Evolutionary conservation across 805 yeast genomes (phyloP).

Genomic region (Kodamaea restingae): DNA sequence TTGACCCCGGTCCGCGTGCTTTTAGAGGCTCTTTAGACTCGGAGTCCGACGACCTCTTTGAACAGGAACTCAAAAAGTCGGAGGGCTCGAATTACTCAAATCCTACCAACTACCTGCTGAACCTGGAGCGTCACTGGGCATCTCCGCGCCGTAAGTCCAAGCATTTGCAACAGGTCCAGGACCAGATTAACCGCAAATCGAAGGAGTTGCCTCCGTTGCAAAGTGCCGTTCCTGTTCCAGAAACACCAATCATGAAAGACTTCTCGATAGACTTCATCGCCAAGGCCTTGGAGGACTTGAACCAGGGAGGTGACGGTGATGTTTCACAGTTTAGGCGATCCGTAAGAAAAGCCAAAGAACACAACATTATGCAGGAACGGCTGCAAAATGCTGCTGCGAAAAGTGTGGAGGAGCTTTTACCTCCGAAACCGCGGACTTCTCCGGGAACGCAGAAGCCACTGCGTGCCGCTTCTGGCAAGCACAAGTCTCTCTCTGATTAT

Average conservation of each 20-base stretch:
- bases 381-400: background rate
- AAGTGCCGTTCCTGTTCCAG: conserved; percentile 21
- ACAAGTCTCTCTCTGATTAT: conserved; percentile 24
- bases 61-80: conserved; percentile 8
- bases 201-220: conserved; percentile 24
- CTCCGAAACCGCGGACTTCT: background rate
- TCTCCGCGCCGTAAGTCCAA: conserved; percentile 37
- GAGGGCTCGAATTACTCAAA: conserved; percentile 31
- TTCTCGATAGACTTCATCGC: conserved; percentile 45
- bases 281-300: conserved; percentile 43
- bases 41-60: conserved; percentile 14
- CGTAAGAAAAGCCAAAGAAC: conserved; percentile 23
- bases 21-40: conserved; percentile 6
- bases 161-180: conserved; percentile 33
- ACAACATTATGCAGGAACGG: conserved; percentile 4
- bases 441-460: conserved; percentile 1
- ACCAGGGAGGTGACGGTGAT: conserved; percentile 44
- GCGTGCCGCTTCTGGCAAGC: conserved; percentile 1
- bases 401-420: background rate
- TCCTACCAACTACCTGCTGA: conserved; percentile 28
- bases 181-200: conserved; percentile 33
- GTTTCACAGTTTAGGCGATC: conserved; percentile 37
- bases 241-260: conserved; percentile 37
- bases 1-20: background rate
- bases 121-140: conserved; percentile 37